Base-by-base conservation (phyloP, 176 grass and related monocot species). In the Neostapfia colusana region DNA sequence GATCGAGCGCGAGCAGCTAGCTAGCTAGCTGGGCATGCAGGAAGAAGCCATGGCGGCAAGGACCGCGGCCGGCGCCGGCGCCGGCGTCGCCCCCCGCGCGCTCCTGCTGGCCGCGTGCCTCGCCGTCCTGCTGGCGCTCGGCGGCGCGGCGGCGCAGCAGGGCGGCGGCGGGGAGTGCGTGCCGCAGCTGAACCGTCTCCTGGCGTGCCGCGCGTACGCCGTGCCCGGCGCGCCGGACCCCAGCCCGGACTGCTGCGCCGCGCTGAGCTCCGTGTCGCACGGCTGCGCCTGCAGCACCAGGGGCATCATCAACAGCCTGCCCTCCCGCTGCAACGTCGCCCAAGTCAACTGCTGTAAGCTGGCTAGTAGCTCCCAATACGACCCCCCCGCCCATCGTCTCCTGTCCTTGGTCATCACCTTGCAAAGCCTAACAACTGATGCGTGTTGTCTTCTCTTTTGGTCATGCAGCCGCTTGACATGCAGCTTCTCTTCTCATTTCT, bases 221-320 rank as follows among this genome's bases (percentile, higher is more conserved):
- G 83, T 89, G 44, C 92, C 92, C 21, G 92, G 86, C 34, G 85
- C 89, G 25, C 74, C 83, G 15, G 72, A 83, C 67, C 83, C 89
- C 10, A 95, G 86, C 86, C 37, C 80, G 36, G 82, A 91, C 26
- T 95, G 92, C 80, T 95, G 92, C 92, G 57, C 62, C 70, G 92
- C 92, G 75, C 75, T 95, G 1, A 64, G 85, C 48, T 45, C 80
- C 46, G 69, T 95, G 68, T 79, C 79, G 54, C 83, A 67, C 56
- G 75, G 82, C 58, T 95, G 92, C 72, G 92, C 86, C 28, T 95
- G 92, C 80, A 82, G 84, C 83, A 87, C 92, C 43, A 90, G 91
- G 55, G 60, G 72, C 70, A 91, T 95, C 76, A 91, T 91, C 86
- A 95, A 73, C 86, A 89, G 89, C 79, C 70, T 95, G 27, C 92